These are phyloP conservation scores for Tranzscheliella williamsii DNA, from an alignment of 1,284 basidiomycete genomes.

Conservation along the genomic window DNA sequence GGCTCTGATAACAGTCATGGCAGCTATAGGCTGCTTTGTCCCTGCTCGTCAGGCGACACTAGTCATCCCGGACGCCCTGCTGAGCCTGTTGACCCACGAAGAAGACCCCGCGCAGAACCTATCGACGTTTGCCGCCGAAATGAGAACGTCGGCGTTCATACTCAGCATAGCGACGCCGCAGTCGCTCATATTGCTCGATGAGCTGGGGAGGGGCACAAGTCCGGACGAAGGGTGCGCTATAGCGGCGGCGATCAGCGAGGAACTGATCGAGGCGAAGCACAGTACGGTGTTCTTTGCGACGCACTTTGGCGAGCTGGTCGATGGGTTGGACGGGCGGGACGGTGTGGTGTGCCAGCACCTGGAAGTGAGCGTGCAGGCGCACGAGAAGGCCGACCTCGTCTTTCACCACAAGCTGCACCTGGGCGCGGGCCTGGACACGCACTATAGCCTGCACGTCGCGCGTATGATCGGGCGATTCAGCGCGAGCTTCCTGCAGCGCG, in stretches of 20 bases:
- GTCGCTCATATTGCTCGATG: slow-evolving; percentile 83
- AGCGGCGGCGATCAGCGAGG: slow-evolving; percentile 87
- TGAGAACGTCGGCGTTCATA: slow-evolving; percentile 64
- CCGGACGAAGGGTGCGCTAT: slow-evolving; percentile 84
- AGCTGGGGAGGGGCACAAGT: slow-evolving; percentile 84
- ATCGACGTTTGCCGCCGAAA: slow-evolving; percentile 42
- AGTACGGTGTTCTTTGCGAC: slow-evolving; percentile 87
- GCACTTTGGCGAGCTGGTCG: slow-evolving; percentile 63
- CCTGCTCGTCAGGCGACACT: slow-evolving; percentile 20
- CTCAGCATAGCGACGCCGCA: slow-evolving; percentile 63
- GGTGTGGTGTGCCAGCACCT: slow-evolving; percentile 29
- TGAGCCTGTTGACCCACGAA: slow-evolving; percentile 87
- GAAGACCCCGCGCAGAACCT: slow-evolving; percentile 67
- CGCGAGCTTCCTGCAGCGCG: slow-evolving; percentile 9
- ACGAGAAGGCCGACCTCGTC: slow-evolving; percentile 12
- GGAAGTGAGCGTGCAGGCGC: slow-evolving; percentile 7
- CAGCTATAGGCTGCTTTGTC: slow-evolving; percentile 75
- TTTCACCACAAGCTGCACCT: slow-evolving; percentile 29
- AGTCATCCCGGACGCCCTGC: slow-evolving; percentile 77
- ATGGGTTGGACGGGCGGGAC: slow-evolving; percentile 18
- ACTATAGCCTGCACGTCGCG: slow-evolving; percentile 41
- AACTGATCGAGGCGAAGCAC: slow-evolving; percentile 70
- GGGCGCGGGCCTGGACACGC: slow-evolving; percentile 17
- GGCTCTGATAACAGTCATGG: slow-evolving; percentile 80
- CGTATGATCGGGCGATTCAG: slow-evolving; percentile 32